A percentile compares a stretch with the other conserved stretches of the same genome.
These are phyloP conservation scores for Suhomyces choctaworum DNA, from an alignment of 1,139 yeast species.

Conservation along the genomic window DNA sequence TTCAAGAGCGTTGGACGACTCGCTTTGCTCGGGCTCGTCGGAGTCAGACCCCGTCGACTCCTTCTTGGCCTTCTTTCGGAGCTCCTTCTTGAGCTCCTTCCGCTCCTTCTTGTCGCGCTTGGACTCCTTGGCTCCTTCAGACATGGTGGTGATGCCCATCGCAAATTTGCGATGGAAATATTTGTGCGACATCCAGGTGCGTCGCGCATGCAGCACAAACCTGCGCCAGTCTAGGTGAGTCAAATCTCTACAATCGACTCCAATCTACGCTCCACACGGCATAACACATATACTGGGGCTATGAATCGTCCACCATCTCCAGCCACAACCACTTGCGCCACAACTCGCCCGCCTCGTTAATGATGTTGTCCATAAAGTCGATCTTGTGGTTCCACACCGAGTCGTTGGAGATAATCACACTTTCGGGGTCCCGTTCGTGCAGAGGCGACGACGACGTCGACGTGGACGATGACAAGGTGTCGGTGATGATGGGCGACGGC, in stretches of 20 bases:
- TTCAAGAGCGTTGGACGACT: constrained; percentile 23
- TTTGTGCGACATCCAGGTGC: neutral
- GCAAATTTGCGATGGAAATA: constrained; percentile 2
- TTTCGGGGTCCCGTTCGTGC: constrained; percentile 8
- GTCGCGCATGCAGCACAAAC: neutral
- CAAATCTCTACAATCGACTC: too few species aligned
- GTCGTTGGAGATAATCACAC: constrained; percentile 37
- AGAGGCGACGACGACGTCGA: constrained; percentile 7
- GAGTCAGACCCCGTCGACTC: constrained; percentile 15
- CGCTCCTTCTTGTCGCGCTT: constrained; percentile 30
- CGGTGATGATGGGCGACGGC: constrained; percentile 10
- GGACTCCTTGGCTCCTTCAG: constrained; percentile 20
- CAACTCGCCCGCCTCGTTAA: constrained; percentile 79
- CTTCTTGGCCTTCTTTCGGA: constrained; percentile 21
- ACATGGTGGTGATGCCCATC: constrained; percentile 9
- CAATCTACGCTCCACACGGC: too few species aligned
- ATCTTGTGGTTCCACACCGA: constrained; percentile 36
- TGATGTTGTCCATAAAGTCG: constrained; percentile 67
- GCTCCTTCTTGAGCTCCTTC: constrained; percentile 27
- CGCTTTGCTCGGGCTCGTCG: constrained; percentile 1
- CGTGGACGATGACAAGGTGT: constrained; percentile 8
- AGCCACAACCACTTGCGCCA: constrained; percentile 87
- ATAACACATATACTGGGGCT: too few species aligned
- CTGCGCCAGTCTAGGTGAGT: too few species aligned
- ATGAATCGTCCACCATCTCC: constrained; percentile 57